Conservation (phyloP, 495 filamentous ascomycete genomes). For the Sordaria brevicollis region DNA sequence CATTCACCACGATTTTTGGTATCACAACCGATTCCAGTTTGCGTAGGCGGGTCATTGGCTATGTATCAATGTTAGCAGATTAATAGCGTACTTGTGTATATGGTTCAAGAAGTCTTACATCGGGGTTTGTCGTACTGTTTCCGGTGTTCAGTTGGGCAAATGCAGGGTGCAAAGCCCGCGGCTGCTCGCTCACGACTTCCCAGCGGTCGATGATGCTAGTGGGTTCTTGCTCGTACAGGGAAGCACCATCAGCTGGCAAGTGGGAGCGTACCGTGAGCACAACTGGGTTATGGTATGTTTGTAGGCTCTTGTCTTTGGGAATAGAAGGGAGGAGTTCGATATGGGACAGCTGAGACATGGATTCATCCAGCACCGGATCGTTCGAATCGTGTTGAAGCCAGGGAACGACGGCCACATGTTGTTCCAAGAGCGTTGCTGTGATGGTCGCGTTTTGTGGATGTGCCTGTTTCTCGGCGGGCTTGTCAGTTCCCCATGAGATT, state of each 20-base stretch:
- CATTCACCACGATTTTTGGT: conserved; percentile 57
- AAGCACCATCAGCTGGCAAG: conserved; percentile 34
- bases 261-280: conserved; percentile 65
- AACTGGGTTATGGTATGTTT: conserved; percentile 36
- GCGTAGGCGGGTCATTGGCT: conserved; percentile 53
- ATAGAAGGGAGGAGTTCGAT: conserved; percentile 56
- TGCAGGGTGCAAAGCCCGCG: conserved; percentile 52
- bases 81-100: not conserved
- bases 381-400: conserved; percentile 35
- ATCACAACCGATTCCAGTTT: conserved; percentile 54
- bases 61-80: conserved; percentile 5
- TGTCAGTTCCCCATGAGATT: conserved; percentile 41
- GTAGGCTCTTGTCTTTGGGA: conserved; percentile 22
- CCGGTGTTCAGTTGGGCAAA: conserved; percentile 63
- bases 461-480: conserved; percentile 29
- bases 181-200: conserved; percentile 55
- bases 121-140: conserved; percentile 26
- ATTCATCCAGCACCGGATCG: conserved; percentile 36
- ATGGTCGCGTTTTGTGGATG: conserved; percentile 21
- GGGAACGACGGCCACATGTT: conserved; percentile 39
- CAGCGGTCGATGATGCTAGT: conserved; percentile 66
- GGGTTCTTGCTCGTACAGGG: conserved; percentile 47
- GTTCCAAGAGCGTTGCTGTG: conserved; percentile 34
- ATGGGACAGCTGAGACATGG: conserved; percentile 51
- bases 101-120: not conserved